Base-by-base conservation (phyloP, 164 flowering plant species). In the Buxus sempervirens region DNA sequence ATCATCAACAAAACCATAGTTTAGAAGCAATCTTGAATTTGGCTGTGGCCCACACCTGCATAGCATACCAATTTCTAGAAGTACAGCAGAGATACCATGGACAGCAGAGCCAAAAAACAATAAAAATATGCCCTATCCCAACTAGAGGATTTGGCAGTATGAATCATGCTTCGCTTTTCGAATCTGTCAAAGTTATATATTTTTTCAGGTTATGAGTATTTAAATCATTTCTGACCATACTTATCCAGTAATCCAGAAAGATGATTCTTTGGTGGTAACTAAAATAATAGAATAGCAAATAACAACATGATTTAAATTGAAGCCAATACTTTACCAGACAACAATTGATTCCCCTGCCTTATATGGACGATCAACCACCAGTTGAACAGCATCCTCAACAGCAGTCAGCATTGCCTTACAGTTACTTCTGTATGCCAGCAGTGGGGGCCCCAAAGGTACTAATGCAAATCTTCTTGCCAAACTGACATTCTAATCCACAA, bases 31-130 rank as follows among this genome's bases (percentile, higher is more conserved):
- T 68, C 82, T 90, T 57, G 98, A 88, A 79, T 95, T 95, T 70
- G 99, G 96, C 75, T 95, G 98, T 51, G 99, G 99, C 0, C 99
- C 99, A 83, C 99, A 95, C 98, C 98, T 95, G 69, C 59, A 78
- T 57, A 25, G 66, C 19, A 23, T 62, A 65, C 48, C 71, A 73
- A 72, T 23, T 66, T 38, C 26, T 15, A 60, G 24, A 62, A 41
- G 38, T 57, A 15, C 18, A 60, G 53, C 63, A 63, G 16, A 54
- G 51, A 41, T 26, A 70, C 1, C 58, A 54, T 9, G 41, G 49
- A 59, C 14, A 57, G 62, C 32, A 58, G 19, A 0, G n/a, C n/a
- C n/a, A n/a, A n/a, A 15, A 16, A 7, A 54, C 68, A 66, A 22
- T 26, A n/a, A n/a, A n/a, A n/a, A n/a, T n/a, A n/a, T n/a, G n/a